These are phyloP conservation scores for Artemisia tridentata DNA, from an alignment of 129 eudicot species.

Conservation along the genomic window DNA sequence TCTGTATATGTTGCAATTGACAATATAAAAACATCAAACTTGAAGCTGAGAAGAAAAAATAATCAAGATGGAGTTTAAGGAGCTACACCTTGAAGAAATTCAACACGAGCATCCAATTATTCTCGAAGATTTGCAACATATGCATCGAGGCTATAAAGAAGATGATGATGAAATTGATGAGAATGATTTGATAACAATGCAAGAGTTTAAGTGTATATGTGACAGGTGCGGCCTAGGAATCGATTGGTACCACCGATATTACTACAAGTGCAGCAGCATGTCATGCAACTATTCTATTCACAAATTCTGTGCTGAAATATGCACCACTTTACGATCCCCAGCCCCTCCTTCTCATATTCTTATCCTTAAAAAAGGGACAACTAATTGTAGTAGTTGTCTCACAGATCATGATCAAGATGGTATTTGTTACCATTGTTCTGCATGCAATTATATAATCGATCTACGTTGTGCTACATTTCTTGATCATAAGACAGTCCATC, in stretches of 20 bases:
- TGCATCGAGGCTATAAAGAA: conserved; percentile 16
- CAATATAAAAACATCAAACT: too few relatives aligned
- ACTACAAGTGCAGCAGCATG: too few relatives aligned
- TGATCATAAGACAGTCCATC: too few relatives aligned
- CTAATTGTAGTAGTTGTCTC: neutral
- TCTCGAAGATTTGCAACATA: conserved; percentile 3
- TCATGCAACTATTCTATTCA: too few relatives aligned
- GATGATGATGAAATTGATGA: neutral
- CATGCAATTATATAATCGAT: conserved; percentile 8
- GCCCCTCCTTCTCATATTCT: conserved; percentile 14
- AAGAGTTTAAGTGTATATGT: neutral
- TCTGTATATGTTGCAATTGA: too few relatives aligned
- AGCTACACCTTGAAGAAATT: conserved; percentile 3
- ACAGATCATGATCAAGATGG: neutral
- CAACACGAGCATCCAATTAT: conserved; percentile 8
- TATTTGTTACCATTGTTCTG: conserved; percentile 10
- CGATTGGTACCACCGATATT: neutral
- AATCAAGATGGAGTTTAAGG: neutral
- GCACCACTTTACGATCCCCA: conserved; percentile 1
- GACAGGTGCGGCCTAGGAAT: neutral
- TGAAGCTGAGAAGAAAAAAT: too few relatives aligned
- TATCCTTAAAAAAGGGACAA: neutral
- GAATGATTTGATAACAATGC: neutral
- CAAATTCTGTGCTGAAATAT: too few relatives aligned
- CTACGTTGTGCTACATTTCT: conserved; percentile 16